Evolutionary conservation across 2,329 filamentous ascomycete genomes (phyloP).

Genomic region (Arthrobotrys musiformis): DNA sequence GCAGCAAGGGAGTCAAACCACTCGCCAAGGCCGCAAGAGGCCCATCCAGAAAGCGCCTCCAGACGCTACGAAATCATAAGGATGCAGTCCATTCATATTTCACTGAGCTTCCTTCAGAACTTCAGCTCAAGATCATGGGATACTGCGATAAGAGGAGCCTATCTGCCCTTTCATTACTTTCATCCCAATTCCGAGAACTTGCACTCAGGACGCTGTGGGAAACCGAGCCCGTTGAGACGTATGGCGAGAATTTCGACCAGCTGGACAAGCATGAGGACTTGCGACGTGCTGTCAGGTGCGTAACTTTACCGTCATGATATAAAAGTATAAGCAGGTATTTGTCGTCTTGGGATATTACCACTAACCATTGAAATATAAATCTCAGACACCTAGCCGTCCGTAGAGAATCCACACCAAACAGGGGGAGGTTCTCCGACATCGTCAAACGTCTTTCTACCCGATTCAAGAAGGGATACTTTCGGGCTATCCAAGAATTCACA

Average conservation of each 20-base stretch:
- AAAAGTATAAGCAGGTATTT: too few species aligned
- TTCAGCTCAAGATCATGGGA: slow-evolving; percentile 30
- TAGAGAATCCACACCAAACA: slow-evolving; percentile 8
- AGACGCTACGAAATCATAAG: neutral
- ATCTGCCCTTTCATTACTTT: slow-evolving; percentile 17
- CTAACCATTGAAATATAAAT: neutral
- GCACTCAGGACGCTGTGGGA: slow-evolving; percentile 35
- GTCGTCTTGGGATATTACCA: neutral
- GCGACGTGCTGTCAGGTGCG: slow-evolving; percentile 31
- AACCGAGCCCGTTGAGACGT: slow-evolving; percentile 14
- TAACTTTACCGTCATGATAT: too few species aligned
- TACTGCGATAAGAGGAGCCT: slow-evolving; percentile 24
- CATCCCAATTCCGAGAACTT: slow-evolving; percentile 29
- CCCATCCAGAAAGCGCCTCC: slow-evolving; percentile 6
- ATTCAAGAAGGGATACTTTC: slow-evolving; percentile 27
- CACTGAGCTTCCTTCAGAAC: slow-evolving; percentile 16
- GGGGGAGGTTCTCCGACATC: slow-evolving; percentile 5
- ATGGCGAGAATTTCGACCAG: slow-evolving; percentile 23
- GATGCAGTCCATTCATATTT: slow-evolving; percentile 19
- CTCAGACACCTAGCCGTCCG: slow-evolving; percentile 27
- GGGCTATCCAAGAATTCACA: slow-evolving; percentile 32
- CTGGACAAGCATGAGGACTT: slow-evolving; percentile 46
- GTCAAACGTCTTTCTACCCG: slow-evolving; percentile 4
- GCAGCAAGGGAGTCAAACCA: too few species aligned
- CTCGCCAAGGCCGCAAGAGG: neutral